Base-by-base conservation (phyloP, 2,329 filamentous ascomycete genomes). In the Xylariales sp. region DNA sequence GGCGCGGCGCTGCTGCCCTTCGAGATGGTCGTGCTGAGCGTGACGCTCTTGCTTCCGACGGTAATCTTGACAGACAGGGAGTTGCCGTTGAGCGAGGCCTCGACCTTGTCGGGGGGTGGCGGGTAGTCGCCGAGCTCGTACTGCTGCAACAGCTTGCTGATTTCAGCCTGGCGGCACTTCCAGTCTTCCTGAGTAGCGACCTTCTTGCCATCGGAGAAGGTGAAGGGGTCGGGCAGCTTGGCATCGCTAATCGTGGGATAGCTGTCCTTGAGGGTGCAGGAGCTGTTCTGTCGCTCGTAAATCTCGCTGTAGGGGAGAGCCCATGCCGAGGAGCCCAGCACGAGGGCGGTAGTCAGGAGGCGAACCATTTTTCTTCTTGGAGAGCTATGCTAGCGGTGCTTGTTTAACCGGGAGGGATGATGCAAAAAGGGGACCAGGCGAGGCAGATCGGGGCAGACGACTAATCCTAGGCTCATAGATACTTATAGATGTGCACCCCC, bases 101-200 rank as follows among this genome's bases (percentile, higher is more conserved):
- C 82, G 64, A 86, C 79, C 7, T 76, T 80, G 73, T 83, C 81
- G 3, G 84, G 83, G 3, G 82, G 80, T 16, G 77, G 77, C 4
- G 84, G 84, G 74, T 83, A 82, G 65, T 78, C 80, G 60, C 84
- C 85, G 18, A 86, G 80, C 76, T 86, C 84, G 74, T 83, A 86
- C 73, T 83, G 81, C 75, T 85, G 81, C 72, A 87, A 75, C 54
- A 82, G 77, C 70, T 82, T 80, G 73, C 75, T 80, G 74, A 86
- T 85, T 76, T 86, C 83, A 50, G 80, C 75, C 70, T 79, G 78
- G 56, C 85, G 83, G 76, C 85, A 86, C 62, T 79, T 77, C 75
- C 82, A 87, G 68, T 84, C 79, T 32, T 75, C 81, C 75, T 82
- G 81, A 65, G 80, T 83, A 6, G 80, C 79, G 56, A 86, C 80